Evolutionary conservation across 2,329 filamentous ascomycete species (phyloP), one percentile per base, ranked within the genome.

Genomic region (Knufia petricola): DNA sequence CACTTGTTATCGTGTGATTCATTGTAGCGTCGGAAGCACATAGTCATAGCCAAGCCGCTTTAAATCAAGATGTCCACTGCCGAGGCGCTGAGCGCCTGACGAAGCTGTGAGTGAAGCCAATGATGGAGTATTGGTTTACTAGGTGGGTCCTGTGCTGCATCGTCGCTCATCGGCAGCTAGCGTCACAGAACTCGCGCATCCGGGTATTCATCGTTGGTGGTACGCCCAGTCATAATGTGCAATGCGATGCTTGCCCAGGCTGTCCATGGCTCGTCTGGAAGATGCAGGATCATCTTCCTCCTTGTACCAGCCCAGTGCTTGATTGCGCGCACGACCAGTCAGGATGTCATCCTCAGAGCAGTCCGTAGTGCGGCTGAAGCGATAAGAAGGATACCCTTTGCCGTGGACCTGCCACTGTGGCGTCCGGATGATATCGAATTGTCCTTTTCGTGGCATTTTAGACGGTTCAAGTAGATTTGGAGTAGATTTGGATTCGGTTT

Each of bases 141-240:
- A n/a, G 12, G 26, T 28, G 26, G 6, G 12, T 12, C 12, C 12
- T 28, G 26, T 28, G 26, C 6, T 28, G 6, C 26, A 12, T 6
- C 6, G 26, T 6, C 12, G 6, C 26, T 28, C 26, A 28, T n/a
- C n/a, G 12, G 26, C 26, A 28, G 26, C 26, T 6, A 28, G 12
- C 6, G 12, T 6, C 26, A 28, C 26, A 28, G 26, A 6, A 28
- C 26, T 6, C 12, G 9, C 23, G 10, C 23, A 6, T 10, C 13
- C 10, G 15, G 9, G 6, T 32, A 7, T 20, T 24, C 24, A 32
- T 23, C 30, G 26, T 8, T 26, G 13, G 12, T 31, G 19, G 7
- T 45, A n/a, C 15, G 28, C 41, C 41, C 41, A 45, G 21, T 45
- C 41, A 13, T 19, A 32, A 21, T 45, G 41, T 7, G 4, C 28